Percentiles rank a stretch among this genome's conserved stretches.
phyloP scores from a whole-genome alignment of 345 rosid species.

The Dipteronia dyeriana region DNA sequence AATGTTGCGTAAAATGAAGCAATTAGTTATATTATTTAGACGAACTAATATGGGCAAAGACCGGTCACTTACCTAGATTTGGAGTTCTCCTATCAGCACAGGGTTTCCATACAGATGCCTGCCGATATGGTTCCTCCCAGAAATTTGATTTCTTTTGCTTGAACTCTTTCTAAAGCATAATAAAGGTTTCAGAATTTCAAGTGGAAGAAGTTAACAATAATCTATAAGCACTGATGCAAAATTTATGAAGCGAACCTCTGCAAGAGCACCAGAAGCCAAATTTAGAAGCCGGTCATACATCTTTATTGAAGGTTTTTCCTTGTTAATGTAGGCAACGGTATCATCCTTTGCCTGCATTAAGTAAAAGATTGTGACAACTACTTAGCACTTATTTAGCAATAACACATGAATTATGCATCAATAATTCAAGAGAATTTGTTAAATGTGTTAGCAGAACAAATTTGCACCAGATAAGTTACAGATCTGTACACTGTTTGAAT shows the following conservation, averaged over 20 bases:
- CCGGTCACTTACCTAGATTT: slow-evolving; percentile 33
- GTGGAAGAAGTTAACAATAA: neutral
- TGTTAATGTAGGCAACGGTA: slow-evolving; percentile 13
- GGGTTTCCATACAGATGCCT: slow-evolving; percentile 75
- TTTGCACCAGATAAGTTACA: neutral
- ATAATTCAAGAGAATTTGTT: neutral
- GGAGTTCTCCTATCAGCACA: slow-evolving; percentile 55
- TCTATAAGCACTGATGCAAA: neutral
- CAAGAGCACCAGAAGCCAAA: slow-evolving; percentile 69
- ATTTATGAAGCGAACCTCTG: slow-evolving; percentile 52
- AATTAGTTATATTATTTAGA: neutral
- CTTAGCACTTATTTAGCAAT: slow-evolving; percentile 4
- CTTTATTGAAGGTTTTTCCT: slow-evolving; percentile 47
- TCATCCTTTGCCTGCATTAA: slow-evolving; percentile 37
- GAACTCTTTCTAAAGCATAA: slow-evolving; percentile 52
- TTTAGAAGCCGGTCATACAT: slow-evolving; percentile 73
- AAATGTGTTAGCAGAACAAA: neutral
- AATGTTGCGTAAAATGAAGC: neutral
- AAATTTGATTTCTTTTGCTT: slow-evolving; percentile 47
- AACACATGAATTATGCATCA: neutral
- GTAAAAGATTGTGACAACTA: slow-evolving; percentile 2
- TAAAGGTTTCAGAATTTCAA: slow-evolving; percentile 11
- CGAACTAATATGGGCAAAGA: neutral
- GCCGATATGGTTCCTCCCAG: slow-evolving; percentile 55
- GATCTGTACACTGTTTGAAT: neutral